Percentiles rank a stretch among this genome's conserved stretches.
These are phyloP conservation scores for Talaromyces sp. DNA, from an alignment of 2,329 filamentous ascomycete genomes.

Conservation along the genomic window DNA sequence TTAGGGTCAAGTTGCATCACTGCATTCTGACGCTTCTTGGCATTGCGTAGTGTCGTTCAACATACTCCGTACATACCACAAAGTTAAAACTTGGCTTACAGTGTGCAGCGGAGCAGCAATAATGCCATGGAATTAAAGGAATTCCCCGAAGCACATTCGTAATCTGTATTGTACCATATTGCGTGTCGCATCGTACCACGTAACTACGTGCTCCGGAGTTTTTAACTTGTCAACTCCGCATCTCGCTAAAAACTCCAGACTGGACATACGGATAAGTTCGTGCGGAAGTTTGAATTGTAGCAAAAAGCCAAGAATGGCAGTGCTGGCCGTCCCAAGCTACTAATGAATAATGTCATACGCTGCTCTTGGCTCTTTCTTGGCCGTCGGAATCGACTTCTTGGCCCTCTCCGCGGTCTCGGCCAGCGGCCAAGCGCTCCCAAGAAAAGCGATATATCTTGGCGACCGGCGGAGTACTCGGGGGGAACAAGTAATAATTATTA, in stretches of 20 bases:
- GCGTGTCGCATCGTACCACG: not conserved
- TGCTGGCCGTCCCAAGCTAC: not conserved
- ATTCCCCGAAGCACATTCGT: not conserved
- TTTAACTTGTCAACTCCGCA: not conserved
- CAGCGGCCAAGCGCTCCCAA: slow-evolving; percentile 7
- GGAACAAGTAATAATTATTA: too few relatives aligned
- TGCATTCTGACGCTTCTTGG: not conserved
- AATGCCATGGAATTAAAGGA: not conserved
- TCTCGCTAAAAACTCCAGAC: not conserved
- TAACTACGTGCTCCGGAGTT: not conserved
- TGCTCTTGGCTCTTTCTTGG: not conserved
- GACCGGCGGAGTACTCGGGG: not conserved
- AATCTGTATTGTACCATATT: not conserved
- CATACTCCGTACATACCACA: not conserved
- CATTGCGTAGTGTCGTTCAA: not conserved
- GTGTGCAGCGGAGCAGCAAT: not conserved
- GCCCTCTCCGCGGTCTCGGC: slow-evolving; percentile 8
- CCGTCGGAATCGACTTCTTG: slow-evolving; percentile 1
- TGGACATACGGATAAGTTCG: not conserved
- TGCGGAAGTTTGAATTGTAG: not conserved
- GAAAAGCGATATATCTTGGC: slow-evolving; percentile 5
- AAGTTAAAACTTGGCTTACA: too few relatives aligned
- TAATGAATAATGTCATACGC: too few relatives aligned
- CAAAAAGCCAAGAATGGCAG: not conserved
- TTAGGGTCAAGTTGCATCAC: not conserved